Evolutionary conservation across 1,284 basidiomycete species (phyloP), one percentile per base, ranked within the genome.

Genomic region (Irpex rosettiformis): DNA sequence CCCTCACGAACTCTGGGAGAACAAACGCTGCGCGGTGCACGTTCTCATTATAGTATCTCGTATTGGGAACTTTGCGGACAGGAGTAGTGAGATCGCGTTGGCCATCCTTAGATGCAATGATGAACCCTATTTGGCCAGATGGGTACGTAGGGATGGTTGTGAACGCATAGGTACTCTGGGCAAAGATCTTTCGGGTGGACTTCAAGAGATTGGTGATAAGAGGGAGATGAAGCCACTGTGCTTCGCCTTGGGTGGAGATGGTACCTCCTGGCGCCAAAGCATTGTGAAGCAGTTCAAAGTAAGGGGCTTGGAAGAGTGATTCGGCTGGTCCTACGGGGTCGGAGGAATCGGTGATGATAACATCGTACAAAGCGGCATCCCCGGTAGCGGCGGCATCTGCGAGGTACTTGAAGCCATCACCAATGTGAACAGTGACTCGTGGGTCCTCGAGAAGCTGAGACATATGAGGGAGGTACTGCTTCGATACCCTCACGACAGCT

Each of bases 141-240:
- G 97, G 97, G 76, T 99, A 96, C 18, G 96, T 98, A 2, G 97
- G 97, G 69, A 99, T 97, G 54, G 95, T 97, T 64, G 95, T 97
- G 77, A 85, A 98, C 13, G 94, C 96, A 73, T 98, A 99, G 71
- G 96, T 91, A 52, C 88, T 84, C 29, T 88, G 85, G 54, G 90
- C 82, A 82, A 98, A 99, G 63, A 98, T 79, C 59, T 80, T 78
- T 64, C 83, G 81, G 54, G 91, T 92, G 70, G 87, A 91, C 64
- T 80, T 75, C 64, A 85, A 83, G 59, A 98, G 84, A 63, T 90
- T 82, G 63, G 84, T 79, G 77, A 99, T 98, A 67, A 99, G 84
- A 22, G 85, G 82, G 33, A 98, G 83, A 76, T 99, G 97, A 49
- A 98, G 77, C 96, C 97, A 99, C 55, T 96, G 82, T 71, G 89